Base-by-base conservation (phyloP, 129 eudicot genomes). In the Lactuca sativa region DNA sequence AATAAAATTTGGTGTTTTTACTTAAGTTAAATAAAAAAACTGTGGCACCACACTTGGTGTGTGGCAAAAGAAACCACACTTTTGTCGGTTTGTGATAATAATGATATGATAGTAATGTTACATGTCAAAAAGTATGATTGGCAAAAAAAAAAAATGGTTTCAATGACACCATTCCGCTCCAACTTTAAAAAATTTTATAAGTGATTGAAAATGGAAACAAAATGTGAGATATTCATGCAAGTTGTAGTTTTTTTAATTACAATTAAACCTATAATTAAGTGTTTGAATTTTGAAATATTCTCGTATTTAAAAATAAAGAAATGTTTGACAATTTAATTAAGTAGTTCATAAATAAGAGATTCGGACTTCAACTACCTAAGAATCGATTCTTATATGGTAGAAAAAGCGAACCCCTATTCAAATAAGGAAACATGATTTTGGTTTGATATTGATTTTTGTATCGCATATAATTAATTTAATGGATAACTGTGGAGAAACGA, bases 281-380 rank as follows among this genome's bases (percentile, higher is more conserved):
- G 15, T 47, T 47, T 47, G 52, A 11, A 47, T 47, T 47, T 3
- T 12, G 52, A 11, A 47, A 47, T 47, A 47, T 47, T 10, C 15
- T 10, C 52, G 15, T 47, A n/a, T 11, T 47, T 47, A 47, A 10
- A 47, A 47, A 12, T 47, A 11, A 4, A 47, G 6, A 47, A 11
- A 47, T 12, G 52, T 47, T 47, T 47, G 52, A 47, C 52, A 47
- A 11, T 47, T 47, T 47, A 12, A 10, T 47, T 47, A 47, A 47
- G n/a, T 47, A 47, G 9, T 4, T 47, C 1, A 47, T 47, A 47
- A 47, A 47, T 47, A 47, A 47, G 15, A 47, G 52, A 47, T 47
- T 47, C 52, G 52, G 52, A 47, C 52, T 47, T 47, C 52, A 47
- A 47, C 52, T 47, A 47, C 52, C 52, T 47, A 47, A 47, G 52